phyloP scores from a whole-genome alignment of 345 rosid species.

The Gossypium bickii region DNA sequence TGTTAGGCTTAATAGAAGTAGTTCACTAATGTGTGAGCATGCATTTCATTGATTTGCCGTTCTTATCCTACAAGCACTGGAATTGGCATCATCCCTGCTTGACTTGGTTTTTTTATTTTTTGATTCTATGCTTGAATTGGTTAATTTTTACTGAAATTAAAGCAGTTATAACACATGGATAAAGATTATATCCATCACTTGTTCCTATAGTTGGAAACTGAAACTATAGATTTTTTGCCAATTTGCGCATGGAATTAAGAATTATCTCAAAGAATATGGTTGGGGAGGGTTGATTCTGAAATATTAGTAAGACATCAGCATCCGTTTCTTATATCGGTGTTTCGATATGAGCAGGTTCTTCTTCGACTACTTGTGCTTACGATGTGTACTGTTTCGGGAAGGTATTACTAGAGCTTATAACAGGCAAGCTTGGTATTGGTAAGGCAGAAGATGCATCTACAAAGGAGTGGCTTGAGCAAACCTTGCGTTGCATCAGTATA shows the following conservation, averaged over 20 bases:
- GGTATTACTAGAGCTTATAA: slow-evolving; percentile 72
- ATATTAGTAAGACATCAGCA: too few relatives aligned
- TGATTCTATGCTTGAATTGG: not conserved
- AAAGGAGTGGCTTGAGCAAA: slow-evolving; percentile 53
- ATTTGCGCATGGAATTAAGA: too few relatives aligned
- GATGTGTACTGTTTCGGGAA: slow-evolving; percentile 90
- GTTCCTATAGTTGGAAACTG: too few relatives aligned
- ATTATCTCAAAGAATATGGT: too few relatives aligned
- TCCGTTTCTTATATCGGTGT: slow-evolving; percentile 10
- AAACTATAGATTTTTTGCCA: too few relatives aligned
- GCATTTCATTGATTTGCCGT: not conserved
- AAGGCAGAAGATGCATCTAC: slow-evolving; percentile 49
- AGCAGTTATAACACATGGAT: too few relatives aligned
- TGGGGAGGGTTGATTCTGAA: too few relatives aligned
- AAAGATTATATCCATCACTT: too few relatives aligned
- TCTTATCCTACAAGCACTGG: not conserved
- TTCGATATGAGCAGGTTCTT: slow-evolving; percentile 39
- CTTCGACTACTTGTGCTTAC: slow-evolving; percentile 51
- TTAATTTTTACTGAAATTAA: not conserved
- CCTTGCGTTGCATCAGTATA: slow-evolving; percentile 50
- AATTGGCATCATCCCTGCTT: not conserved
- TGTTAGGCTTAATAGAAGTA: not conserved
- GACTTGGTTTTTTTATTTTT: not conserved
- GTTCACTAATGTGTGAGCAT: not conserved
- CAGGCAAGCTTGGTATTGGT: slow-evolving; percentile 81